Evolutionary conservation across 257 asterid genomes (phyloP).

Genomic region (Solanum chmielewskii): DNA sequence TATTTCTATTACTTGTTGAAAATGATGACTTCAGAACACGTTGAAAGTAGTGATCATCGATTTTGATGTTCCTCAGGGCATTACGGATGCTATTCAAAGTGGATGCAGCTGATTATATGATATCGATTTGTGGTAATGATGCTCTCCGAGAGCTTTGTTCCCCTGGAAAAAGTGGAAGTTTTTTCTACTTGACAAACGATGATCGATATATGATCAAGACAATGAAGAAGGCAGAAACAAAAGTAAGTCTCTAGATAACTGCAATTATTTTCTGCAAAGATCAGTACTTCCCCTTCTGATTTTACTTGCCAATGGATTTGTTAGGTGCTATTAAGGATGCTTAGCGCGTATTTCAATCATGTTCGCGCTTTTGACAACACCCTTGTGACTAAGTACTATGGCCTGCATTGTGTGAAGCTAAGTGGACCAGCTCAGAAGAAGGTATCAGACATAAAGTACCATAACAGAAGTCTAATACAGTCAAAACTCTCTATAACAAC

Average conservation of each 20-base stretch:
- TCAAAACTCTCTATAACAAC: not conserved
- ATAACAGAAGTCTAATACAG: not conserved
- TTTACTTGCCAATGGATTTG: not conserved
- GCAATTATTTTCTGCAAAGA: not conserved
- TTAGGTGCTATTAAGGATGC: constrained; percentile 63
- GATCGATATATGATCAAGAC: not conserved
- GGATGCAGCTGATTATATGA: constrained; percentile 1
- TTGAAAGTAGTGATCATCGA: not conserved
- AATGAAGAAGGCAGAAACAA: constrained; percentile 1
- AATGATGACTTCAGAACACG: not conserved
- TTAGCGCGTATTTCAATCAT: constrained; percentile 51
- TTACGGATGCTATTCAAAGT: not conserved
- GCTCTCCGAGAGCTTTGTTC: not conserved
- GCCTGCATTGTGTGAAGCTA: constrained; percentile 55
- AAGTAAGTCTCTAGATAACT: not conserved
- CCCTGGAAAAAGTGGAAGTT: constrained; percentile 4
- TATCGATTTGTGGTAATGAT: constrained; percentile 1
- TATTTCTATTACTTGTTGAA: not conserved
- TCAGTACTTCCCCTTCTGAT: not conserved
- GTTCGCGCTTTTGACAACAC: constrained; percentile 52
- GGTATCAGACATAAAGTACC: constrained; percentile 22
- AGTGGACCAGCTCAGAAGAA: constrained; percentile 55
- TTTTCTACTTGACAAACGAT: constrained; percentile 1
- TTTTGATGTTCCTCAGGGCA: not conserved
- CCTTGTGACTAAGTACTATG: constrained; percentile 49